Percentiles rank a stretch among this genome's conserved stretches.
These are phyloP conservation scores for Starmerella sirachaensis DNA, from an alignment of 805 yeast genomes.

Conservation along the genomic window DNA sequence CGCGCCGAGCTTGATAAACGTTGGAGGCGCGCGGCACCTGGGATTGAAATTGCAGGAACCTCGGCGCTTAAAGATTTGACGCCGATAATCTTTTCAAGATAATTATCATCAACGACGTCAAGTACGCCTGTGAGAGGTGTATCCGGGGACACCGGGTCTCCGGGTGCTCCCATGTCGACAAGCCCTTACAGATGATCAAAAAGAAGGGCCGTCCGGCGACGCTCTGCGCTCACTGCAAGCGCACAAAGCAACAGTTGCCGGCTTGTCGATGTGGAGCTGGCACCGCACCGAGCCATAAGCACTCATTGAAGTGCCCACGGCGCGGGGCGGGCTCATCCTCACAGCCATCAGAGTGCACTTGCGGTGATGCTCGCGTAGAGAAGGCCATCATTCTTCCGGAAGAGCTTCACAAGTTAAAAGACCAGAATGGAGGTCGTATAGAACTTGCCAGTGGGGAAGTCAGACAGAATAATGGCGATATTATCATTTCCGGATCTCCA, in stretches of 20 bases:
- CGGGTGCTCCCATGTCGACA: constrained; percentile 83
- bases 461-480: too few relatives aligned
- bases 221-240: constrained; percentile 69
- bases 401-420: not conserved
- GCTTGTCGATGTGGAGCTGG: not conserved
- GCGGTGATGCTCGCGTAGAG: not conserved
- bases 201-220: constrained; percentile 95
- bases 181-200: constrained; percentile 82
- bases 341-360: not conserved
- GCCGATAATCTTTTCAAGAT: too few relatives aligned
- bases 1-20: too few relatives aligned
- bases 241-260: constrained; percentile 2
- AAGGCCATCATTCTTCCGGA: not conserved
- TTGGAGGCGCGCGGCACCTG: too few relatives aligned
- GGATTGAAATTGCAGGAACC: too few relatives aligned
- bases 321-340: not conserved
- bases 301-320: too few relatives aligned
- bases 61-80: too few relatives aligned
- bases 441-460: not conserved
- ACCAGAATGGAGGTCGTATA: not conserved
- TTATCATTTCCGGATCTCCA: too few relatives aligned
- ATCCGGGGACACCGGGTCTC: constrained; percentile 95
- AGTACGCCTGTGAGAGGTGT: constrained; percentile 93
- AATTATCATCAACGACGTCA: constrained; percentile 86
- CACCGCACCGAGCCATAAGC: too few relatives aligned